Base-by-base conservation (phyloP, 163 green algal genomes). In the Chloroidium sp. region DNA sequence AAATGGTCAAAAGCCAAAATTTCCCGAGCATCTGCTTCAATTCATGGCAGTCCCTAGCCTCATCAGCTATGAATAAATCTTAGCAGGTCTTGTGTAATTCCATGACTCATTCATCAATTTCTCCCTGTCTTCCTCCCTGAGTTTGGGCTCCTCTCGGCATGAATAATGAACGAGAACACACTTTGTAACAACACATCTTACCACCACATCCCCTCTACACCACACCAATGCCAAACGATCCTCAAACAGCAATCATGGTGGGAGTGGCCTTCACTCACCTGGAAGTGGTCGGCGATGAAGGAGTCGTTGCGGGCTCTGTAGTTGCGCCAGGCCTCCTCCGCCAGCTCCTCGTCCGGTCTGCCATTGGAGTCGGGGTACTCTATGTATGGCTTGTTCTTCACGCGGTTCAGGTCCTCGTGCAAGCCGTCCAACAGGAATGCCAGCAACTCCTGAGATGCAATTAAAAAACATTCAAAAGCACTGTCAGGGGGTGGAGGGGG, bases 331-430 rank as follows among this genome's bases (percentile, higher is more conserved):
- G 91, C 90, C 83, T 96, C 89, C 1, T 83, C 82, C 4, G 95
- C 95, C 62, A 98, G 78, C 77, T 95, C 92, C 12, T 91, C 89
- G 81, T 98, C 95, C 1, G 93, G 86, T 14, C 90, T 86, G 2
- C 90, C 90, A 14, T 90, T 86, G 0, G 67, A 79, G 83, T 98
- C 94, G 62, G 90, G 90, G 79, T 95, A 89, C 88, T 97, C 93
- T 0, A 96, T 88, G 87, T 98, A 99, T 2, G 95, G 96, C 89
- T 98, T 98, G 64, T 89, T 77, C 74, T 91, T 87, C 78, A 98
- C 92, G 68, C 95, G 87, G 87, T 99, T 99, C 75, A 98, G 88
- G 90, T 99, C 96, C 85, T 99, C 95, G 85, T 98, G 95, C 83
- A 98, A 84, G 2, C 94, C 94, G 80, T 98, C 95, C 79, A 99